These are phyloP conservation scores for Mesostigma viride DNA, from an alignment of 139 green algal species.

Conservation along the genomic window DNA sequence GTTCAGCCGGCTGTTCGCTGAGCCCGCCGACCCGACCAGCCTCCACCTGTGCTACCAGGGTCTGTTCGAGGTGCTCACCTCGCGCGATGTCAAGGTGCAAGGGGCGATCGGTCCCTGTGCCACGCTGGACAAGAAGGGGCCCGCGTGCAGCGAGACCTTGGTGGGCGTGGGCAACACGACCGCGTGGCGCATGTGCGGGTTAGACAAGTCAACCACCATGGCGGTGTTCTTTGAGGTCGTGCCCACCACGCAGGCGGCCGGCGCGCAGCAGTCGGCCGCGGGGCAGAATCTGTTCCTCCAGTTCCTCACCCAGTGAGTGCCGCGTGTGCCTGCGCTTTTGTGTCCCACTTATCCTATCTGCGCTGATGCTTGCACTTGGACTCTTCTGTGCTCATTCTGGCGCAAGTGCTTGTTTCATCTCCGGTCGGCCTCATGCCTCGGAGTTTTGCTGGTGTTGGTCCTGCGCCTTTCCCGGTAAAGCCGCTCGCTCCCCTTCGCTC, in stretches of 20 bases:
- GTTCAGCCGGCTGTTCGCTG: constrained; percentile 45
- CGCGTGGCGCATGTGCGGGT: constrained; percentile 69
- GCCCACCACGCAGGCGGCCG: constrained; percentile 8
- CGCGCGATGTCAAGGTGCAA: constrained; percentile 42
- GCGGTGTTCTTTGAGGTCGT: constrained; percentile 41
- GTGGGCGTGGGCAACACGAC: constrained; percentile 82
- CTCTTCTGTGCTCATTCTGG: no score
- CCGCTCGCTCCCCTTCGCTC: no score
- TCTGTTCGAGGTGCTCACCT: constrained; percentile 52
- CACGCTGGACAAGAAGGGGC: constrained; percentile 68
- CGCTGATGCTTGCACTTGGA: no score
- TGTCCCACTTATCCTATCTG: no score
- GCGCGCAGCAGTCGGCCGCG: constrained; percentile 12
- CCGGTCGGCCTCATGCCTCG: no score
- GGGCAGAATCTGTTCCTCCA: constrained; percentile 82
- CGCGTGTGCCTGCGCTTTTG: constrained; percentile 52
- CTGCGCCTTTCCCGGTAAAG: no score
- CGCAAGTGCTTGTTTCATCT: no score
- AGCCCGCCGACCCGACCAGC: background rate
- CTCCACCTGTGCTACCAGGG: background rate
- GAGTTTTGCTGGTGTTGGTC: no score
- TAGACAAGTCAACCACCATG: constrained; percentile 63
- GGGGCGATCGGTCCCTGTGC: constrained; percentile 73
- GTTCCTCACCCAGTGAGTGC: constrained; percentile 65
- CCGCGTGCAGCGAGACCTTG: constrained; percentile 54